These are phyloP conservation scores for Termitomyces sp. DNA, from an alignment of 1,284 basidiomycete genomes.

Conservation along the genomic window DNA sequence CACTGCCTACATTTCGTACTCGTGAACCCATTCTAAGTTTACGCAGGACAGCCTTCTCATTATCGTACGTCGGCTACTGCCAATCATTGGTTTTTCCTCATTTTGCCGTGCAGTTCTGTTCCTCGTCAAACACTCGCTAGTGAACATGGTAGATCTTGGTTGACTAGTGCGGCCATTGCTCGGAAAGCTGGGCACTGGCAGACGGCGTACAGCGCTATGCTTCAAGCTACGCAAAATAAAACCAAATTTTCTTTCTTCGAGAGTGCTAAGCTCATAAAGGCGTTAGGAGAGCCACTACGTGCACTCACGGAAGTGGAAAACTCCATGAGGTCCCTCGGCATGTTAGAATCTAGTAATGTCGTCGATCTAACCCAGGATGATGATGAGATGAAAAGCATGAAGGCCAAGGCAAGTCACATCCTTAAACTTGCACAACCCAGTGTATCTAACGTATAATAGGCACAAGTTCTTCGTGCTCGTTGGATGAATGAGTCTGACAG, in stretches of 20 bases:
- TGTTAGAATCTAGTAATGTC: conserved; percentile 34
- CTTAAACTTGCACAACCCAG: neutral
- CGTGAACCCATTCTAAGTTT: conserved; percentile 90
- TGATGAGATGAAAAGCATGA: conserved; percentile 45
- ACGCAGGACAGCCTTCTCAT: conserved; percentile 79
- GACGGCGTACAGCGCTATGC: conserved; percentile 93
- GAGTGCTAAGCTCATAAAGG: conserved; percentile 83
- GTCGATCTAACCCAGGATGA: conserved; percentile 57
- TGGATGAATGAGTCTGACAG: conserved; percentile 93
- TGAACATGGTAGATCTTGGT: conserved; percentile 84
- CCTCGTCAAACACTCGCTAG: conserved; percentile 37
- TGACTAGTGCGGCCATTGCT: conserved; percentile 91
- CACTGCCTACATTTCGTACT: conserved; percentile 88
- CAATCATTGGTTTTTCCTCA: conserved; percentile 3
- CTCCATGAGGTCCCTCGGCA: conserved; percentile 51
- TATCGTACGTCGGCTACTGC: conserved; percentile 46
- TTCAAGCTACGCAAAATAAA: conserved; percentile 82
- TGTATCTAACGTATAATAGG: conserved; percentile 40
- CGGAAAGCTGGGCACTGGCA: conserved; percentile 94
- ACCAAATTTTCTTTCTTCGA: conserved; percentile 86
- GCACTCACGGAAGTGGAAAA: conserved; percentile 90
- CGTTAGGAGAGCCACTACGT: conserved; percentile 77
- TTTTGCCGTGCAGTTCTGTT: conserved; percentile 18
- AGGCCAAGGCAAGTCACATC: conserved; percentile 59
- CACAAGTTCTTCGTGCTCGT: conserved; percentile 81